Evolutionary conservation across 257 asterid species (phyloP), one percentile per base, ranked within the genome.

Genomic region (Petrea volubilis): DNA sequence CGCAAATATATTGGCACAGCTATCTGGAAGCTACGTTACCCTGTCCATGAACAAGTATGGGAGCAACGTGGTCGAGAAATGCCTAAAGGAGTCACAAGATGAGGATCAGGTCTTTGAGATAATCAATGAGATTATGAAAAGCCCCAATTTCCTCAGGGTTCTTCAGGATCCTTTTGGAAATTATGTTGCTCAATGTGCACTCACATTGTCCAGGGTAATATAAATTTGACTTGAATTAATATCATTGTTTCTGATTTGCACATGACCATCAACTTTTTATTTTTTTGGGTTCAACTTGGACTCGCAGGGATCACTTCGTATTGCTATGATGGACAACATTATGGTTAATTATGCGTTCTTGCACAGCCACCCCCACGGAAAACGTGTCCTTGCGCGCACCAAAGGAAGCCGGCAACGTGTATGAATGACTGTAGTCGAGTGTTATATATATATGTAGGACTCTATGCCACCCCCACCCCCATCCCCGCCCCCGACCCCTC

Each of bases 311-410:
- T 4, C 27, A 0, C 6, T 72, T 0, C 82, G 76, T 0, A 46
- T n/a, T 7, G 53, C 46, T 0, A 25, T 91, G 82, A 10, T 34
- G 1, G 27, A 60, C 1, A 71, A 52, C 11, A 80, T 91, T 4
- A 53, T 8, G 10, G 24, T 7, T 7, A 78, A 80, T 15, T 65
- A 74, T 5, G 50, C 73, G 0, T 69, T 27, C 60, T 55, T 91
- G 73, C 95, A 89, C 6, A 89, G 89, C 73, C 95, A 91, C 73
- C 96, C 89, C 2, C 82, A 87, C 40, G 97, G 95, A 6, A 84
- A 87, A 23, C 75, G 87, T 18, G 96, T 91, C 41, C 89, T 88
- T 0, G 81, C 80, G 2, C 36, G 67, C 3, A 61, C 77, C 5
- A 75, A 68, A 60, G 83, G 78, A 17, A 58, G 51, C 50, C 78